Percentiles rank a stretch among this genome's conserved stretches.
Conservation (phyloP, 805 yeast genomes). For the Yamadazyma sp. region DNA sequence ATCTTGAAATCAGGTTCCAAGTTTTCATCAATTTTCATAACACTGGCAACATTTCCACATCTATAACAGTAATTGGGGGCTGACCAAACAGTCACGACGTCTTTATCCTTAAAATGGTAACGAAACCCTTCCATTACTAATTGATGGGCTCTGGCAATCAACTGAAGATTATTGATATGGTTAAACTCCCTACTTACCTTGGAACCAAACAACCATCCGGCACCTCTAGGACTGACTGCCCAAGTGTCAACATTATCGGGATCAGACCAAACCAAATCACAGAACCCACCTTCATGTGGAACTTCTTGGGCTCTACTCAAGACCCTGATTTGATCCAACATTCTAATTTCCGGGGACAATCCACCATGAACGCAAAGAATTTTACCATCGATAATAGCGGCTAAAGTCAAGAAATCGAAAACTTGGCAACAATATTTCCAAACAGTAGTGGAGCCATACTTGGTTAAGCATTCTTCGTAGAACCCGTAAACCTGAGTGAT, state of each 20-base stretch:
- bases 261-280: slow-evolving; percentile 96
- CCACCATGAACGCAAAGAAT: slow-evolving; percentile 98
- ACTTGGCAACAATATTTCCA: slow-evolving; percentile 98
- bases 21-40: no score
- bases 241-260: slow-evolving; percentile 97
- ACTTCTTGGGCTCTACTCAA: slow-evolving; percentile 95
- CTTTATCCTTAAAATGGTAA: no score
- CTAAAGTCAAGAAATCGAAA: slow-evolving; percentile 87
- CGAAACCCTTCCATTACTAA: no score
- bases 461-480: slow-evolving; percentile 91
- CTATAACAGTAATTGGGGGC: no score
- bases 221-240: slow-evolving; percentile 98
- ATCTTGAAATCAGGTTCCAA: no score
- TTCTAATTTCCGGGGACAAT: slow-evolving; percentile 91
- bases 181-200: slow-evolving; percentile 95
- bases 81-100: no score
- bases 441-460: slow-evolving; percentile 91
- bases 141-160: slow-evolving; percentile 96
- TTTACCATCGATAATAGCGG: slow-evolving; percentile 94
- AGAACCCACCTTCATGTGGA: slow-evolving; percentile 98
- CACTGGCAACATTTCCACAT: no score
- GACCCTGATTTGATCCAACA: slow-evolving; percentile 95
- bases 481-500: slow-evolving; percentile 99
- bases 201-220: slow-evolving; percentile 96
- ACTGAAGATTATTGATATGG: slow-evolving; percentile 83